Evolutionary conservation across 2,329 filamentous ascomycete species (phyloP), one percentile per base, ranked within the genome.

Genomic region (Colletotrichum nymphaeae): DNA sequence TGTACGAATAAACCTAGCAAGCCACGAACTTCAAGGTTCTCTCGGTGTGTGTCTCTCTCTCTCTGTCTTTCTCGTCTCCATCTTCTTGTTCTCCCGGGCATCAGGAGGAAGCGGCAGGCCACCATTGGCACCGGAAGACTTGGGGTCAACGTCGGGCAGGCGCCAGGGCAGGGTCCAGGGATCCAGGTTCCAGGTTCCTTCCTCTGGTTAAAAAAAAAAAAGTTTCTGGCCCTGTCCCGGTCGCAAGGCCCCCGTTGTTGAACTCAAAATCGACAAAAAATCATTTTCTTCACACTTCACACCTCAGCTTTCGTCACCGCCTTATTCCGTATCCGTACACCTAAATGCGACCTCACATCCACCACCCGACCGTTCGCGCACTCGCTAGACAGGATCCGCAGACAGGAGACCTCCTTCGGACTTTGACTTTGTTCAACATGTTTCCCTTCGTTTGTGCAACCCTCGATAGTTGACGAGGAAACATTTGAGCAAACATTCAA

Each of bases 311-410:
- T 65, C 49, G 67, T 65, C 67, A 65, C 55, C 26, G 35, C 59
- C 56, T 24, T 57, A 32, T 12, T 32, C 32, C 32, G 32, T 32
- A 32, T 32, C 32, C 32, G 32, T 32, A 26, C 49, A 73, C 67
- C 56, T 69, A 73, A 70, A 70, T 70, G 35, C 56, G 56, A 73
- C 70, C 55, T 73, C 71, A 65, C 67, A 55, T 60, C 60, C 42
- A 60, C 52, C 49, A 35, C 30, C 35, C 35, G 26, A 42, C 30
- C 53, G 37, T 16, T 42, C 37, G 30, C 30, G 37, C 32, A 32
- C 32, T 32, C 32, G 32, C 32, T 32, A 32, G 32, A 32, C 32
- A 1, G 32, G 32, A 32, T 32, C 32, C 32, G 32, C 42, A 49
- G 19, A 16, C 37, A 6, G 37, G 1, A 42, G 37, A 42, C 37